A percentile compares a stretch with the other conserved stretches of the same genome.
Conservation (phyloP, 2,329 filamentous ascomycete species). For the Xylariaceae sp. region DNA sequence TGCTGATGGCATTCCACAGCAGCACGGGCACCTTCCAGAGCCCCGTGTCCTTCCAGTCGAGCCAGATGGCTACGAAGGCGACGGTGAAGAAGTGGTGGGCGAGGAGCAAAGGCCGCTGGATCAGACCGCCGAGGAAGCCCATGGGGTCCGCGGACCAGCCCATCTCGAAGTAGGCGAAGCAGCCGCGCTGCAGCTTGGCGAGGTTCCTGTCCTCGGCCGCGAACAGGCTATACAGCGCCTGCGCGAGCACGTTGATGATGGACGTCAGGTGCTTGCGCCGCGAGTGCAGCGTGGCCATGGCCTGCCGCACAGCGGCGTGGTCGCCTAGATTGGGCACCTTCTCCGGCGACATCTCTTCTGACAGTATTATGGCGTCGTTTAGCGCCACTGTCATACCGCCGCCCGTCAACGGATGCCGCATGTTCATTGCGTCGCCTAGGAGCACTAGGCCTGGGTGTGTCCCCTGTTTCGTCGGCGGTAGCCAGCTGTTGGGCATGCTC, state of each 20-base stretch:
- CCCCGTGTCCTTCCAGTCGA: conserved; percentile 58
- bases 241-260: conserved; percentile 97
- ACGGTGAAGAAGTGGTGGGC: conserved; percentile 96
- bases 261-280: conserved; percentile 79
- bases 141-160: conserved; percentile 79
- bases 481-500: conserved; percentile 95
- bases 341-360: conserved; percentile 74
- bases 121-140: conserved; percentile 81
- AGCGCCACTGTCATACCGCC: conserved; percentile 98
- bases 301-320: conserved; percentile 67
- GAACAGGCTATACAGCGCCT: conserved; percentile 90
- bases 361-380: conserved; percentile 84
- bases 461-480: conserved; percentile 77
- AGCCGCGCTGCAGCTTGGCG: conserved; percentile 82
- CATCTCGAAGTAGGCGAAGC: conserved; percentile 89
- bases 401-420: conserved; percentile 97
- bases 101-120: conserved; percentile 77
- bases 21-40: conserved; percentile 68
- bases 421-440: conserved; percentile 95
- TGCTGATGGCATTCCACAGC: conserved; percentile 68
- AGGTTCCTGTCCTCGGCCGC: conserved; percentile 82
- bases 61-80: conserved; percentile 85
- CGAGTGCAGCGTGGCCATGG: conserved; percentile 85
- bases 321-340: conserved; percentile 74
- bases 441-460: conserved; percentile 76